These are phyloP conservation scores for Coniophora puteana DNA, from an alignment of 1,284 basidiomycete genomes.

Conservation along the genomic window DNA sequence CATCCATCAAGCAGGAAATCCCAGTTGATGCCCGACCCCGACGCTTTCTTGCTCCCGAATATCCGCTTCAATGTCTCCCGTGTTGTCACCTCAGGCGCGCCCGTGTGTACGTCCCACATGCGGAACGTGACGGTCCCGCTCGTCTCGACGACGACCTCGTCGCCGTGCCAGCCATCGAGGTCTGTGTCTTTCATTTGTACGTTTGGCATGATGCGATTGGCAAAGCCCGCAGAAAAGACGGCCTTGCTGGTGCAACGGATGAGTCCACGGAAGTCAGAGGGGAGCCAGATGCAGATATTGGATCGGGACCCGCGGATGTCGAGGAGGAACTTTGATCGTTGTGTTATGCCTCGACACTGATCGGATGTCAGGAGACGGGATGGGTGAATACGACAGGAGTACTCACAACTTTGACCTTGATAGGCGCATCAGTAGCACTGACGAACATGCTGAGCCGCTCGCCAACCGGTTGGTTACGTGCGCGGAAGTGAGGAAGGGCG, in stretches of 20 bases:
- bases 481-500: slow-evolving; percentile 71
- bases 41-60: slow-evolving; percentile 51
- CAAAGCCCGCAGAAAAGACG: slow-evolving; percentile 66
- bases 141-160: slow-evolving; percentile 60
- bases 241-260: slow-evolving; percentile 54
- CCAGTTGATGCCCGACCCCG: slow-evolving; percentile 62
- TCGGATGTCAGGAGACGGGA: slow-evolving; percentile 5
- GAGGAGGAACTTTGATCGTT: slow-evolving; percentile 61
- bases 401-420: slow-evolving; percentile 71
- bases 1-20: slow-evolving; percentile 73
- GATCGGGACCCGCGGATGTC: slow-evolving; percentile 57
- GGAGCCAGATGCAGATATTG: slow-evolving; percentile 68
- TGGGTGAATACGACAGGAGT: not conserved
- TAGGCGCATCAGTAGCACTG: slow-evolving; percentile 43
- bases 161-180: slow-evolving; percentile 38
- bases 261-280: slow-evolving; percentile 69
- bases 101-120: slow-evolving; percentile 73
- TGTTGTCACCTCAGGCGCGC: slow-evolving; percentile 54
- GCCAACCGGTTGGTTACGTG: slow-evolving; percentile 62
- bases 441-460: slow-evolving; percentile 69
- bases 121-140: slow-evolving; percentile 59
- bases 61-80: slow-evolving; percentile 62
- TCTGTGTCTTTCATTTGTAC: slow-evolving; percentile 50
- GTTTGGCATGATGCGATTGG: slow-evolving; percentile 62
- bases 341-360: slow-evolving; percentile 58